Percentiles rank a stretch among this genome's conserved stretches.
phyloP scores from a whole-genome alignment of 1,284 basidiomycete species.

The Cystobasidiaceae sp. region DNA sequence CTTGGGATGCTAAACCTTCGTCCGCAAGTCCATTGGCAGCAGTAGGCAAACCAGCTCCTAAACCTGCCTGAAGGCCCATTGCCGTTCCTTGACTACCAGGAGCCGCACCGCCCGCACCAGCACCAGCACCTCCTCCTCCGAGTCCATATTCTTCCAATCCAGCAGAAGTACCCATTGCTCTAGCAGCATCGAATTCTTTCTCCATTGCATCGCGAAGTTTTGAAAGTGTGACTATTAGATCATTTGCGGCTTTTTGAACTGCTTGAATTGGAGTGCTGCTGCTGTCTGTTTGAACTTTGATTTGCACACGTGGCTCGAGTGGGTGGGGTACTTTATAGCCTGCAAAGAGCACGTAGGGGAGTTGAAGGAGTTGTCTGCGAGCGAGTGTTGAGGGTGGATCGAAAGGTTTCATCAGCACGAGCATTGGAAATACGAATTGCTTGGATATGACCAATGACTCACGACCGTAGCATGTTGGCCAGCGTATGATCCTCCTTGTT shows the following conservation, averaged over 20 bases:
- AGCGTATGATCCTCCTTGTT: conserved; percentile 97
- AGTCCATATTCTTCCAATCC: conserved; percentile 14
- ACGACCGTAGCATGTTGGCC: conserved; percentile 92
- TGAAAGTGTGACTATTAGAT: conserved; percentile 70
- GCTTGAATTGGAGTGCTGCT: conserved; percentile 72
- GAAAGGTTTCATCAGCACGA: conserved; percentile 7
- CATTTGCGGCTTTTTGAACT: conserved; percentile 75
- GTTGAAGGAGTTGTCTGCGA: conserved; percentile 73
- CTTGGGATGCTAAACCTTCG: neutral
- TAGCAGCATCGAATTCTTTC: conserved; percentile 49
- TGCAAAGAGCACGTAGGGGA: conserved; percentile 83
- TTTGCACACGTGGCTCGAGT: conserved; percentile 82
- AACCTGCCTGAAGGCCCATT: neutral
- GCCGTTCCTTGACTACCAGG: neutral
- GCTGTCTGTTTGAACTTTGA: conserved; percentile 95
- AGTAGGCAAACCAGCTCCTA: too few relatives aligned
- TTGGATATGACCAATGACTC: conserved; percentile 49
- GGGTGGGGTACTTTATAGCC: conserved; percentile 98
- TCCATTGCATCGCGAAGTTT: conserved; percentile 51
- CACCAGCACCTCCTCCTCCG: neutral
- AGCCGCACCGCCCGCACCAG: neutral
- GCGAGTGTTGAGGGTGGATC: neutral
- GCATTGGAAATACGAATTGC: neutral
- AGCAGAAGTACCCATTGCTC: conserved; percentile 18
- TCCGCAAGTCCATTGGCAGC: neutral